Percentiles rank a stretch among this genome's conserved stretches.
These are phyloP conservation scores for Penicillium sp. DNA, from an alignment of 2,329 filamentous ascomycete genomes.

Conservation along the genomic window DNA sequence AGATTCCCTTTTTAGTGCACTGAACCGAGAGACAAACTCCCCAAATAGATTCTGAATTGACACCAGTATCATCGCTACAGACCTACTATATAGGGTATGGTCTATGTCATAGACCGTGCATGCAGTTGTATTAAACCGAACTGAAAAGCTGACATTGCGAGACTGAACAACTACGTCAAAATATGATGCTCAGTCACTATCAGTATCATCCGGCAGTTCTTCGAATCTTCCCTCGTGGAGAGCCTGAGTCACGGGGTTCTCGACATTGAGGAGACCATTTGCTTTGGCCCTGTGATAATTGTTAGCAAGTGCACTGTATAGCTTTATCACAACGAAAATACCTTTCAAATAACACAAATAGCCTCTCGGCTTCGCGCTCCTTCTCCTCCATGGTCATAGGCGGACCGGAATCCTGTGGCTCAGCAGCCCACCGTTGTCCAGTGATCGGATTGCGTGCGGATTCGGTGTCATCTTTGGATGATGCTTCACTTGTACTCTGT, in stretches of 20 bases:
- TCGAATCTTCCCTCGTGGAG: constrained; percentile 68
- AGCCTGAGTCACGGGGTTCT: constrained; percentile 74
- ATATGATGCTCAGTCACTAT: constrained; percentile 27
- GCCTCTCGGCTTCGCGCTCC: constrained; percentile 80
- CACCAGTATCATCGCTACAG: neutral
- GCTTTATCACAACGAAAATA: constrained; percentile 33
- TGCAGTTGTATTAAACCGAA: neutral
- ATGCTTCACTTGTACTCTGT: constrained; percentile 59
- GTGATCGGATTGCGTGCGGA: constrained; percentile 74
- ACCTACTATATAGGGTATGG: neutral
- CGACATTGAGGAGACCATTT: constrained; percentile 72
- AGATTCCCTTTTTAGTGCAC: neutral
- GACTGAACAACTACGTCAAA: neutral
- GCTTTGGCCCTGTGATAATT: constrained; percentile 57
- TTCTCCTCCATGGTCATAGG: constrained; percentile 92
- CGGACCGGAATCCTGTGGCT: constrained; percentile 58
- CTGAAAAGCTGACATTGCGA: neutral
- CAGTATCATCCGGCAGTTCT: constrained; percentile 59
- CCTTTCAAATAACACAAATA: constrained; percentile 91
- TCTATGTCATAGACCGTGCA: neutral
- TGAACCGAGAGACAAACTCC: neutral
- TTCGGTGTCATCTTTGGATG: constrained; percentile 30
- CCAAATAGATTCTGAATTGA: neutral
- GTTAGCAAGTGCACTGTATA: constrained; percentile 12
- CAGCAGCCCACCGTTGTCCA: constrained; percentile 72